Percentiles rank a stretch among this genome's conserved stretches.
These are phyloP conservation scores for Tricholoma saponaceum DNA, from an alignment of 768 basidiomycete genomes.

Conservation along the genomic window DNA sequence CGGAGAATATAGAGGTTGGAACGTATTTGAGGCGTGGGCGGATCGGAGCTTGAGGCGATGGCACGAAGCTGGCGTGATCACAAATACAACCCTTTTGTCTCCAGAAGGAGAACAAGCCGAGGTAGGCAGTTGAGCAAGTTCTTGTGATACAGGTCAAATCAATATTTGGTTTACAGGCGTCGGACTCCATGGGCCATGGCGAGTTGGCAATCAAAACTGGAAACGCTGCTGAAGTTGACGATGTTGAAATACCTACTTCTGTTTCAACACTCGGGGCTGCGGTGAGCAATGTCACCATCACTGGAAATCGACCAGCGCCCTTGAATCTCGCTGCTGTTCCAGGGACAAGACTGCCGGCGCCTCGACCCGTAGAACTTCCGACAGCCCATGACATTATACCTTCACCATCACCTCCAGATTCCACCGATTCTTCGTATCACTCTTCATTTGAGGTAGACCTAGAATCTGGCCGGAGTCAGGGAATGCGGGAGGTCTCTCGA, in stretches of 20 bases:
- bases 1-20: conserved; percentile 92
- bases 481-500: conserved; percentile 32
- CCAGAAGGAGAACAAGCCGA: conserved; percentile 46
- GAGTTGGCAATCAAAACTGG: conserved; percentile 35
- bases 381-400: conserved; percentile 55
- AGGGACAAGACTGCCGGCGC: conserved; percentile 67
- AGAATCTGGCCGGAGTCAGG: conserved; percentile 41
- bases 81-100: conserved; percentile 39
- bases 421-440: conserved; percentile 42
- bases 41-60: conserved; percentile 85
- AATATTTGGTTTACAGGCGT: conserved; percentile 22
- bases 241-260: conserved; percentile 31
- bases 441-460: conserved; percentile 43
- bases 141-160: not conserved
- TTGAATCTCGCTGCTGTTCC: conserved; percentile 49
- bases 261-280: conserved; percentile 21
- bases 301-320: conserved; percentile 6
- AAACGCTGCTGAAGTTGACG: conserved; percentile 51
- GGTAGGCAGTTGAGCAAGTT: conserved; percentile 11
- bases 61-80: conserved; percentile 73
- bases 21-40: conserved; percentile 89
- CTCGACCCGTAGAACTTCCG: conserved; percentile 66
- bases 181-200: conserved; percentile 36
- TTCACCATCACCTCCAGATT: conserved; percentile 18
- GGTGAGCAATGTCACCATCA: conserved; percentile 14